Evolutionary conservation across 1,284 basidiomycete genomes (phyloP), one percentile per base, ranked within the genome.

Genomic region (Ceratobasidium sp.): DNA sequence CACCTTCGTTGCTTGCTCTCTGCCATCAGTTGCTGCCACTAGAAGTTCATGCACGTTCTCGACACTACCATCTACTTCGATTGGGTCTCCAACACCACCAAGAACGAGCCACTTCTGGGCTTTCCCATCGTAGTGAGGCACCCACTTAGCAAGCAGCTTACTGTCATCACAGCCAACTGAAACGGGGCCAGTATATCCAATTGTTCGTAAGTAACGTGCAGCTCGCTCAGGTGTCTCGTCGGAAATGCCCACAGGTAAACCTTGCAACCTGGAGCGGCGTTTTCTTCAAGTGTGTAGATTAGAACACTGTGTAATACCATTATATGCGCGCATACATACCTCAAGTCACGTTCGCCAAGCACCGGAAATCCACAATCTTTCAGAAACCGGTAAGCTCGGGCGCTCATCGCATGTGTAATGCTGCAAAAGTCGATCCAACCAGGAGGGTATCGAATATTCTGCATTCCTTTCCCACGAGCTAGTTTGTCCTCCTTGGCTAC

Each of bases 371-470:
- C 36, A 41, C 6, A 5, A 11, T 41, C 11, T 11, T 41, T 41
- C 36, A 85, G 53, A 0, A 76, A 36, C 7, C 76, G 69, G 65
- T 82, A 83, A 0, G 81, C 79, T 7, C 73, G 57, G 0, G 83
- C 81, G 72, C 82, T 82, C 7, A 78, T 73, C 6, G 81, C 81
- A 0, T 73, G 54, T 1, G 81, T 57, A 5, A 83, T 77, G 48
- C 82, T 76, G 15, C 78, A 74, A 27, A 84, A 79, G 50, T 84
- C 81, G 5, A 80, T 78, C 24, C 75, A 81, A 0, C 77, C 81
- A 1, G 82, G 81, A 0, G 80, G 62, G 76, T 84, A 84, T 6
- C 74, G 51, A 76, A 85, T 84, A 66, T 84, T 84, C 74, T 84
- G 84, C 78, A 82, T 79, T 0, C 83, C 83, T 0, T 81, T 79